Evolutionary conservation across 768 basidiomycete genomes (phyloP).

Genomic region (Hortiboletus campestris): DNA sequence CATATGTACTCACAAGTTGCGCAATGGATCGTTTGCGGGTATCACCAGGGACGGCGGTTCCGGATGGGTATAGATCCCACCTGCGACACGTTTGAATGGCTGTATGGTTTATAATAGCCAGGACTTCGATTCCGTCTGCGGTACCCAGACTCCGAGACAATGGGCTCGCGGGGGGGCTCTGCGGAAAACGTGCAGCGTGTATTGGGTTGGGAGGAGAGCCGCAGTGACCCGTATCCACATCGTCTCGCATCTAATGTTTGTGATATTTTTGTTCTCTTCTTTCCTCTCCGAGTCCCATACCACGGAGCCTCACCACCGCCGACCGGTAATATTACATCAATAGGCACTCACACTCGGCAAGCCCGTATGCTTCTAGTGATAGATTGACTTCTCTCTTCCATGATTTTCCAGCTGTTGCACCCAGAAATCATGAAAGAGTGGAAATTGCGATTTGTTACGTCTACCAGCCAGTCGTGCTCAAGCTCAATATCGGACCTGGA

Average conservation of each 20-base stretch:
- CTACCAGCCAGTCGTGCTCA: not conserved
- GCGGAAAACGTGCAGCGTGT: not conserved
- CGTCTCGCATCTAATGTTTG: not conserved
- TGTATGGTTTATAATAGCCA: not conserved
- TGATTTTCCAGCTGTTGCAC: not conserved
- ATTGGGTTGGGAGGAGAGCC: not conserved
- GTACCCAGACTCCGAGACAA: not conserved
- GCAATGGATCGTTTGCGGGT: too few species aligned
- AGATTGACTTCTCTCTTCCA: not conserved
- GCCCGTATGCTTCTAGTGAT: not conserved
- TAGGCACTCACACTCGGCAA: too few species aligned
- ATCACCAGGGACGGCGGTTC: too few species aligned
- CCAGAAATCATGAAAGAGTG: not conserved
- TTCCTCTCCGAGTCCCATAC: not conserved
- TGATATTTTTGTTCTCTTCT: not conserved
- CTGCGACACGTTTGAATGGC: too few species aligned
- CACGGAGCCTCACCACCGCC: not conserved
- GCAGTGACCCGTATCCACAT: not conserved
- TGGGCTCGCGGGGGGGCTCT: not conserved
- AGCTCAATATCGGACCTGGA: not conserved
- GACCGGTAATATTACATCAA: too few species aligned
- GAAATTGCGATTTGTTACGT: not conserved
- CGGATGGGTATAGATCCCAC: too few species aligned
- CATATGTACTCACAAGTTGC: too few species aligned
- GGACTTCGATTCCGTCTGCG: not conserved